phyloP scores from a whole-genome alignment of 495 filamentous ascomycete genomes.

The Lasiosphaeria hispida region DNA sequence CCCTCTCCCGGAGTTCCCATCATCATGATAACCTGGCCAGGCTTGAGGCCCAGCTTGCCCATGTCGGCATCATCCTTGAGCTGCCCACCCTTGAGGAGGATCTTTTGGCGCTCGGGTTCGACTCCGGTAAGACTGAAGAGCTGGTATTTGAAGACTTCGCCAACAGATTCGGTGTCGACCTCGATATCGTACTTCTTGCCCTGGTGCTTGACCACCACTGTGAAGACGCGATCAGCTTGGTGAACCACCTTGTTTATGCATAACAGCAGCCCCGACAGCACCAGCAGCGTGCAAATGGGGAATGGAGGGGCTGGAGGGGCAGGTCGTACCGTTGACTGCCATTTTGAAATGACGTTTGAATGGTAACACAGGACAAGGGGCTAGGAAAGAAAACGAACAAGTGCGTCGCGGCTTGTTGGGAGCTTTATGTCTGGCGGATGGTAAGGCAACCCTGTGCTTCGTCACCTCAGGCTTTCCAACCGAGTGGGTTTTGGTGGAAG shows the following conservation, averaged over 20 bases:
- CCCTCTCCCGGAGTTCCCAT: slow-evolving; percentile 81
- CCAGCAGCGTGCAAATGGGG: neutral
- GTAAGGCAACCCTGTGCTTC: slow-evolving; percentile 16
- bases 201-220: slow-evolving; percentile 91
- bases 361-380: neutral
- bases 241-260: neutral
- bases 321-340: slow-evolving; percentile 28
- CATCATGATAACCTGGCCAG: slow-evolving; percentile 90
- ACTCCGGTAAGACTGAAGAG: slow-evolving; percentile 93
- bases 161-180: slow-evolving; percentile 76
- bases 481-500: slow-evolving; percentile 22
- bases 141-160: slow-evolving; percentile 93
- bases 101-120: slow-evolving; percentile 94
- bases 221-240: slow-evolving; percentile 9
- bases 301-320: neutral
- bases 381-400: neutral
- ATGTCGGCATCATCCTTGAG: slow-evolving; percentile 93
- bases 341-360: slow-evolving; percentile 15
- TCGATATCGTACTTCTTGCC: slow-evolving; percentile 94
- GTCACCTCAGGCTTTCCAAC: slow-evolving; percentile 8
- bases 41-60: slow-evolving; percentile 77
- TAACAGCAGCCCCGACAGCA: neutral
- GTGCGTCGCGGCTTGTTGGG: neutral
- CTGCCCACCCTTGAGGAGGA: slow-evolving; percentile 88
- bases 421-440: neutral